phyloP scores from a whole-genome alignment of 345 rosid genomes.

The Hypericum perforatum region DNA sequence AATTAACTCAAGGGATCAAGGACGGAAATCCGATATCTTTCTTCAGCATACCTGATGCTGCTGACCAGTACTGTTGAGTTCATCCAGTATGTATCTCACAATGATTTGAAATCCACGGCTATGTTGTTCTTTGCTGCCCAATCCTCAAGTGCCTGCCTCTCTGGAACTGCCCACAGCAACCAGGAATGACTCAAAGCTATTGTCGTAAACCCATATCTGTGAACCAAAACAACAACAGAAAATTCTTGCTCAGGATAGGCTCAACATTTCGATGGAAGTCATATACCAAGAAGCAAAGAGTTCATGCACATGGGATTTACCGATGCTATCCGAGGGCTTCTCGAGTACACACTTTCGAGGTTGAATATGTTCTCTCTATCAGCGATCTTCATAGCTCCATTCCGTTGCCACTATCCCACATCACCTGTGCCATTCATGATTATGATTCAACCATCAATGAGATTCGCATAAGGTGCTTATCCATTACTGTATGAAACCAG shows the following conservation, averaged over 20 bases:
- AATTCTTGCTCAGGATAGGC: no score
- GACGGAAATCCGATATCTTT: not conserved
- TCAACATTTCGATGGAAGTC: no score
- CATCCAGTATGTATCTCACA: conserved; percentile 72
- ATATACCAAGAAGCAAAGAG: no score
- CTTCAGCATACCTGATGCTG: conserved; percentile 41
- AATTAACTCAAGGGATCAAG: not conserved
- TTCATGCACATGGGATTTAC: conserved; percentile 32
- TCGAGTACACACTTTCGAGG: conserved; percentile 59
- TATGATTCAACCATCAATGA: no score
- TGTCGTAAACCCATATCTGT: conserved; percentile 91
- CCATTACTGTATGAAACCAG: conserved; percentile 98
- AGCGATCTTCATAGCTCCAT: conserved; percentile 81
- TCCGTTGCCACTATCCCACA: conserved; percentile 78
- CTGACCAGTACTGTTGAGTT: conserved; percentile 66
- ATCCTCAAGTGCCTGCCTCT: conserved; percentile 59
- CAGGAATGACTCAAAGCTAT: conserved; percentile 88
- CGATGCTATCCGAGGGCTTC: conserved; percentile 64
- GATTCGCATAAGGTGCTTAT: no score
- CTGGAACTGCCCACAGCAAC: conserved; percentile 85
- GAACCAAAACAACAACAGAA: no score
- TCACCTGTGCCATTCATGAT: conserved; percentile 26
- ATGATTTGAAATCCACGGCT: conserved; percentile 43
- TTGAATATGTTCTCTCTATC: conserved; percentile 87
- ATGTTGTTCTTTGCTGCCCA: conserved; percentile 53